Conservation (phyloP, 2,329 filamentous ascomycete species). For the Xylariaceae sp. region DNA sequence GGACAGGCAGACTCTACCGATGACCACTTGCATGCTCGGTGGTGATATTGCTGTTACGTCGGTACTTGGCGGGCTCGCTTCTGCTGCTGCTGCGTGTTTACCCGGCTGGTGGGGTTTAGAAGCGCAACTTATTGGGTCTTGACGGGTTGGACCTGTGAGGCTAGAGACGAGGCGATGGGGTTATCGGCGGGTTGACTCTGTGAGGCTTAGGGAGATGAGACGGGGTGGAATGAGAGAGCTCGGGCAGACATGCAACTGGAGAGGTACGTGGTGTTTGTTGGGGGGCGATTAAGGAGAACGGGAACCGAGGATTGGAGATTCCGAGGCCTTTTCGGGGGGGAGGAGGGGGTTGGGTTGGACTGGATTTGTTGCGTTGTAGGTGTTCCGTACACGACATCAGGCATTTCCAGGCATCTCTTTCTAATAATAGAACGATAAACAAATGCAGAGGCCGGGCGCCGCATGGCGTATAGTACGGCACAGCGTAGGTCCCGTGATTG, state of each 20-base stretch:
- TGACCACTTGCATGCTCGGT: neutral
- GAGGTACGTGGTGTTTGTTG: too few species aligned
- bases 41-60: neutral
- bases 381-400: neutral
- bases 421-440: neutral
- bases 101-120: neutral
- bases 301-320: too few species aligned
- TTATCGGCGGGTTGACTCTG: neutral
- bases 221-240: too few species aligned
- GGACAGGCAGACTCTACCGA: neutral
- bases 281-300: too few species aligned
- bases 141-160: too few species aligned
- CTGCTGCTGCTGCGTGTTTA: neutral
- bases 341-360: neutral
- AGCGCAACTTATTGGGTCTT: neutral
- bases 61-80: neutral
- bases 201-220: neutral
- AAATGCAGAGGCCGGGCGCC: slow-evolving; percentile 4
- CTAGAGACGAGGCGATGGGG: too few species aligned
- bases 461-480: slow-evolving; percentile 1
- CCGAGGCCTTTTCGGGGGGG: neutral
- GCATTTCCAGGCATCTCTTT: neutral
- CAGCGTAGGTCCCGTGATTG: neutral
- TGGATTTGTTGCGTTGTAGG: neutral
- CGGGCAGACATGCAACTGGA: too few species aligned